Conservation (phyloP, 306 rosid species). For the Castanospermum australe region DNA sequence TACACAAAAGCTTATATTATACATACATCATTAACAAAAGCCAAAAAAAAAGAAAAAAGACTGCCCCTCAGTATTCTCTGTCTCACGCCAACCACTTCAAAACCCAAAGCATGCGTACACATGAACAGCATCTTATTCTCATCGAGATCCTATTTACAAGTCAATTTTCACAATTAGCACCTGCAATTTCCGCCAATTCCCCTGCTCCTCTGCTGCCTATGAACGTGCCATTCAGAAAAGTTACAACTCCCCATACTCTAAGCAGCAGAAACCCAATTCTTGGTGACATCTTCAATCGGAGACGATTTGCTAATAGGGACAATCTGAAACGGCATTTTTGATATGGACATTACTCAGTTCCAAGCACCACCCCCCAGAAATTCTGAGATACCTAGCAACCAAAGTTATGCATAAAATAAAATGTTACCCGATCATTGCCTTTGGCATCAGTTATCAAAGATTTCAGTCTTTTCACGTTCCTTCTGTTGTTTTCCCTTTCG, state of each 20-base stretch:
- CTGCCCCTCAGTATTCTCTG: not conserved
- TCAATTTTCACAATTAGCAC: conserved; percentile 7
- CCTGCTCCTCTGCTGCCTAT: not conserved
- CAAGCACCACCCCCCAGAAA: not conserved
- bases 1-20: not conserved
- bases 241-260: not conserved
- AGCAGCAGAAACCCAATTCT: conserved; percentile 31
- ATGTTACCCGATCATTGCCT: conserved; percentile 52
- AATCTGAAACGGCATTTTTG: conserved; percentile 34
- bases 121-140: not conserved
- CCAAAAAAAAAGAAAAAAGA: not conserved
- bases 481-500: not conserved
- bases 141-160: conserved; percentile 7
- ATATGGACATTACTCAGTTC: not conserved
- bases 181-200: not conserved
- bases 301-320: conserved; percentile 37
- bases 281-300: conserved; percentile 26
- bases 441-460: conserved; percentile 16
- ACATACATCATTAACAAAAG: not conserved
- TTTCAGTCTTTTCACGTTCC: conserved; percentile 37
- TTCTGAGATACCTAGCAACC: not conserved
- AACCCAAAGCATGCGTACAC: not conserved
- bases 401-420: not conserved
- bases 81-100: not conserved
- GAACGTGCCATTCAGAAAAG: not conserved